phyloP scores from a whole-genome alignment of 2,329 filamentous ascomycete species.

The Neophaeococcomyces aloes region DNA sequence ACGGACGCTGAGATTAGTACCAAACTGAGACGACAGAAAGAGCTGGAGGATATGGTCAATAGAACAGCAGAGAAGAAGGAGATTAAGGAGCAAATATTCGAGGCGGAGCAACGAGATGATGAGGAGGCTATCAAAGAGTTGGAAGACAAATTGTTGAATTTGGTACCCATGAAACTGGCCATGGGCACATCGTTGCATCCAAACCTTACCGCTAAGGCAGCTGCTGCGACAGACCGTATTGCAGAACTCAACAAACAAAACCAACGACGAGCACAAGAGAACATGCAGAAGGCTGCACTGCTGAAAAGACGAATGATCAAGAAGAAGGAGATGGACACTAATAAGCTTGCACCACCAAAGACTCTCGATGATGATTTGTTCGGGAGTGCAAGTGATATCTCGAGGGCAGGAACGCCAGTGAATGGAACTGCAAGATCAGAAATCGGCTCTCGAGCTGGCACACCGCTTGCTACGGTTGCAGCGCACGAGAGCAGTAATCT shows the following conservation, averaged over 20 bases:
- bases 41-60: constrained; percentile 55
- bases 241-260: constrained; percentile 77
- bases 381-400: constrained; percentile 34
- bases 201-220: constrained; percentile 37
- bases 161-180: constrained; percentile 54
- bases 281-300: constrained; percentile 81
- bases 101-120: constrained; percentile 56
- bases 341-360: constrained; percentile 12
- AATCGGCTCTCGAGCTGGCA: constrained; percentile 27
- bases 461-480: constrained; percentile 18
- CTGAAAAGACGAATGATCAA: constrained; percentile 58
- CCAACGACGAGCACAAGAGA: constrained; percentile 71
- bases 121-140: constrained; percentile 43
- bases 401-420: constrained; percentile 39
- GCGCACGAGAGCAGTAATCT: constrained; percentile 6
- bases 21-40: constrained; percentile 62
- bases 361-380: constrained; percentile 37
- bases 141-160: constrained; percentile 39
- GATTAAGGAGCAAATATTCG: constrained; percentile 53
- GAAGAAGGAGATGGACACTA: constrained; percentile 26
- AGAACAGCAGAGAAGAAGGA: constrained; percentile 55
- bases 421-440: constrained; percentile 34
- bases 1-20: constrained; percentile 72
- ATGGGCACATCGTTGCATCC: constrained; percentile 57
- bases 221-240: constrained; percentile 66